Percentiles rank a stretch among this genome's conserved stretches.
Evolutionary conservation across 352 stramenopile genomes (phyloP).

Genomic region (Thalassiosira exigua): DNA sequence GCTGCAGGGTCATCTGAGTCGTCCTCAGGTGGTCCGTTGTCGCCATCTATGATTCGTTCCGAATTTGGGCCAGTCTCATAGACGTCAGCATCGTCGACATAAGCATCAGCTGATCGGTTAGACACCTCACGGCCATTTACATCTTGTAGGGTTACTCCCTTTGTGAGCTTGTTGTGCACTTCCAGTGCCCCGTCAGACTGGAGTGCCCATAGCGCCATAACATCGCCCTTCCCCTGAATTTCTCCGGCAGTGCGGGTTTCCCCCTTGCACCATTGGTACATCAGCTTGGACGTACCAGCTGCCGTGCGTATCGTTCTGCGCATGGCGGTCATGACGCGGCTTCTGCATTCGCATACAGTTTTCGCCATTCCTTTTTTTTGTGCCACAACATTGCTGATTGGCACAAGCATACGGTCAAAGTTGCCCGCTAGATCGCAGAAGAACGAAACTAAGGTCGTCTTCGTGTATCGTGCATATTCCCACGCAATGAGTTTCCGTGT

Average conservation of each 20-base stretch:
- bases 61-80: too few species aligned
- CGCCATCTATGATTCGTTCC: too few species aligned
- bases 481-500: constrained; percentile 1
- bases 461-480: constrained; percentile 25
- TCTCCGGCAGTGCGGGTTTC: constrained; percentile 10
- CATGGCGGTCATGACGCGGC: not conserved
- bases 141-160: not conserved
- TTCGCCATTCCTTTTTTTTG: not conserved
- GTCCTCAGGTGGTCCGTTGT: too few species aligned
- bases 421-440: not conserved
- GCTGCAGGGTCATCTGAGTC: too few species aligned
- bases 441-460: constrained; percentile 13
- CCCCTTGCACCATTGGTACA: not conserved
- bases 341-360: not conserved
- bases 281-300: not conserved
- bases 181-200: constrained; percentile 21
- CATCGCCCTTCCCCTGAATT: constrained; percentile 38
- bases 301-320: constrained; percentile 11
- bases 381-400: not conserved
- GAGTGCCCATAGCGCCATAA: not conserved
- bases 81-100: constrained; percentile 26
- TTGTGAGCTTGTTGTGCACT: too few species aligned
- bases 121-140: not conserved
- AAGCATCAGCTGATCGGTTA: constrained; percentile 7
- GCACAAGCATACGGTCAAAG: constrained; percentile 4